These are phyloP conservation scores for Talaromyces pinophilus DNA, from an alignment of 2,329 filamentous ascomycete species.

Conservation along the genomic window DNA sequence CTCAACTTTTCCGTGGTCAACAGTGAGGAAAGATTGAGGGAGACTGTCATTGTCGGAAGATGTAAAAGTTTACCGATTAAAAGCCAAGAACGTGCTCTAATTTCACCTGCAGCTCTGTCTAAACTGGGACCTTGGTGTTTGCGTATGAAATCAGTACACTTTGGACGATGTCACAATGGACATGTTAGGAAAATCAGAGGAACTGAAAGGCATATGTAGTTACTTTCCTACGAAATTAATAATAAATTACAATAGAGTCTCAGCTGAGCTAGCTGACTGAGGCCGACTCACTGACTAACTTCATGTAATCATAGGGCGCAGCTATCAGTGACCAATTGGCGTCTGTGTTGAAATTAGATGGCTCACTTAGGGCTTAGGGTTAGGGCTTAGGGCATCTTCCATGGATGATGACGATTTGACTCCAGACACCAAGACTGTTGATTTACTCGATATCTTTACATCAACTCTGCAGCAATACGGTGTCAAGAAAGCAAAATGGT, in stretches of 20 bases:
- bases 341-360: not conserved
- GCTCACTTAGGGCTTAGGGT: not conserved
- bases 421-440: not conserved
- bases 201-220: not conserved
- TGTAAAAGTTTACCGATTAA: not conserved
- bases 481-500: not conserved
- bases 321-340: not conserved
- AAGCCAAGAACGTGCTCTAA: not conserved
- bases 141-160: not conserved
- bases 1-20: conserved; percentile 2
- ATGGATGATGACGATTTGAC: not conserved
- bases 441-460: not conserved
- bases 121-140: not conserved
- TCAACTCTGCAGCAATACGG: not conserved
- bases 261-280: not conserved
- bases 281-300: not conserved
- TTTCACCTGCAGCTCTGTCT: not conserved
- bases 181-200: not conserved
- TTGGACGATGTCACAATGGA: not conserved
- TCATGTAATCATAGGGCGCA: not conserved
- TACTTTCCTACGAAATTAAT: not conserved
- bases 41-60: conserved; percentile 1
- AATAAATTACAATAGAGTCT: not conserved
- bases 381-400: not conserved
- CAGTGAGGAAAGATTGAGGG: not conserved